Base-by-base conservation (phyloP, 148 eudicot species). In the Mesembryanthemum crystallinum region DNA sequence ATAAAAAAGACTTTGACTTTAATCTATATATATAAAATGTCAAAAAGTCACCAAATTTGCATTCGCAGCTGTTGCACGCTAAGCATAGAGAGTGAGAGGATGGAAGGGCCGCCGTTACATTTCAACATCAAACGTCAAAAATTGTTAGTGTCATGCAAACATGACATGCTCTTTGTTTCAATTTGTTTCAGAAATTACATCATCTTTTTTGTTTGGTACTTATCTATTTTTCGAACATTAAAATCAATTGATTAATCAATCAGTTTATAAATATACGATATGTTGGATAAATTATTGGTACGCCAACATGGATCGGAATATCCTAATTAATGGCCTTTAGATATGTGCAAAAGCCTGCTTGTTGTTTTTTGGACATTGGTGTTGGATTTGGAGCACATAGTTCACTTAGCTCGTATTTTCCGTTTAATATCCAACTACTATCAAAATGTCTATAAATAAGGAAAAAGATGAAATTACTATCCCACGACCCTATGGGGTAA, bases 21-120 rank as follows among this genome's bases (percentile, higher is more conserved):
- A 45, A 28, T 32, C 42, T 27, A 47, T 35, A 58, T 30, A 72
- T 32, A 33, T 64, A 37, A 64, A 64, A 30, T 15, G 29, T 15
- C 13, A 64, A 33, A 25, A 64, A 30, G 67, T 51, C 73, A 0
- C 6, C 6, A 35, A 35, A 2, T 11, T 23, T 1, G 23, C 10
- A 72, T 32, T 57, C 25, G 74, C 27, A 71, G 63, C 45, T 71
- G 74, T 55, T 55, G 74, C 49, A 72, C 64, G 74, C 74, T 32
- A 57, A 43, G 69, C 59, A 29, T 43, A 32, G n/a, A 68, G 35
- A 45, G 35, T 27, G 72, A 25, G 57, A 68, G 57, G 33, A 45
- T 8, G 11, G 49, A 45, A 45, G 49, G 13, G 14, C 49, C 14
- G 49, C 49, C 49, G 49, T 45, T 42, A 27, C 60, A 49, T 69